A percentile compares a stretch with the other conserved stretches of the same genome.
Conservation (phyloP, 148 eudicot species). For the Pharnaceum exiguum region DNA sequence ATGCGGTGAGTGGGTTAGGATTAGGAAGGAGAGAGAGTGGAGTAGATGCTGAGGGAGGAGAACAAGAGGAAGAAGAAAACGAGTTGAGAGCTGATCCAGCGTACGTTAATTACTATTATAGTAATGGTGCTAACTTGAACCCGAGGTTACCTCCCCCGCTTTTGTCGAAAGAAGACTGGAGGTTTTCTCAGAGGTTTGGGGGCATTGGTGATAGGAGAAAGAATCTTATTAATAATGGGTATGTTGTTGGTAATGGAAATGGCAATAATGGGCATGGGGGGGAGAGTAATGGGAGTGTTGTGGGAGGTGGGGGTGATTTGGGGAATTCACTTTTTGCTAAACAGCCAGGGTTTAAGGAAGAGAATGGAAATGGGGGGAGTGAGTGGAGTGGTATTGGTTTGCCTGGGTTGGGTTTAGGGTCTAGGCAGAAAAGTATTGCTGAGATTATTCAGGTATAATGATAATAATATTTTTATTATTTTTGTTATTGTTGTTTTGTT, state of each 20-base stretch:
- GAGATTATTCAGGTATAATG: conserved; percentile 89
- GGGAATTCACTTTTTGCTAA: conserved; percentile 21
- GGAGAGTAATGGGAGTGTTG: conserved; percentile 13
- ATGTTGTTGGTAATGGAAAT: background rate
- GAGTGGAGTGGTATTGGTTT: conserved; percentile 83
- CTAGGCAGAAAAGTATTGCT: conserved; percentile 71
- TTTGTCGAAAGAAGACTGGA: conserved; percentile 64
- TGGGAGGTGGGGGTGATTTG: conserved; percentile 2
- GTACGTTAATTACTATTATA: conserved; percentile 49
- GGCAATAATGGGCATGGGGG: background rate
- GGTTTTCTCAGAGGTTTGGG: conserved; percentile 51
- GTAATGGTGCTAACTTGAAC: conserved; percentile 52
- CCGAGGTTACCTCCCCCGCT: conserved; percentile 64
- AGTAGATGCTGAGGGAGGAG: conserved; percentile 42
- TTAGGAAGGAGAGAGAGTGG: conserved; percentile 10
- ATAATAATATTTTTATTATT: background rate
- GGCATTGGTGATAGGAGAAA: conserved; percentile 66
- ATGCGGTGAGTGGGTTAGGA: conserved; percentile 39
- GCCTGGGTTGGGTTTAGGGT: conserved; percentile 68
- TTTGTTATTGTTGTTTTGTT: background rate
- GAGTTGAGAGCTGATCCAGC: conserved; percentile 69
- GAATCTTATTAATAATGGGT: conserved; percentile 12
- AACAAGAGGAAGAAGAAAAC: too few relatives aligned
- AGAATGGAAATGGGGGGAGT: conserved; percentile 26
- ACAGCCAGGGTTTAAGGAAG: conserved; percentile 26